Conservation (phyloP, 331 rosid species). For the Malus hybrid region DNA sequence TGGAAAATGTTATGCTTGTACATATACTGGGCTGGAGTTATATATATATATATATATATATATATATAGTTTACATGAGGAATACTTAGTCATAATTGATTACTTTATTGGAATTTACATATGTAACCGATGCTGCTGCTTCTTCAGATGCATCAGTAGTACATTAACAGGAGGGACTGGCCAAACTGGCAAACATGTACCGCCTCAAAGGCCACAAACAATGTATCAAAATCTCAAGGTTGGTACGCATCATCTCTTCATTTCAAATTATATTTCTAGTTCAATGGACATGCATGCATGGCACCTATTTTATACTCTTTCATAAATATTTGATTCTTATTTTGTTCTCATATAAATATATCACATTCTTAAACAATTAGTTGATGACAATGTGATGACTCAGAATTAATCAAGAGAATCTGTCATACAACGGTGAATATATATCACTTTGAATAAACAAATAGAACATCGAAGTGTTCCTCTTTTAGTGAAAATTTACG, state of each 20-base stretch:
- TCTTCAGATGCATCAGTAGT: neutral
- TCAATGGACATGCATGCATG: neutral
- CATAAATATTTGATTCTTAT: neutral
- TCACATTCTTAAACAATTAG: neutral
- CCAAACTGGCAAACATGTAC: constrained; percentile 18
- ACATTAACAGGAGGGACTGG: constrained; percentile 6
- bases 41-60: no score
- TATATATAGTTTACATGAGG: no score
- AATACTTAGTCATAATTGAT: neutral
- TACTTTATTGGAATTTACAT: neutral
- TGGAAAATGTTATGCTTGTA: no score
- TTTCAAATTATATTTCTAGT: neutral
- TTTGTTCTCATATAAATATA: neutral
- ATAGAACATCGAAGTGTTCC: no score
- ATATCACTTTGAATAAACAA: no score
- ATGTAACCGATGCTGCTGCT: neutral
- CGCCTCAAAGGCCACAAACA: constrained; percentile 31
- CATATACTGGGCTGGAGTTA: no score
- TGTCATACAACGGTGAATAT: no score
- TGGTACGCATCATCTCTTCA: constrained; percentile 29
- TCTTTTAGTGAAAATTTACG: no score
- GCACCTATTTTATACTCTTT: neutral
- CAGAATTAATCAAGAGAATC: neutral
- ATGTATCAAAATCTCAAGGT: constrained; percentile 37
- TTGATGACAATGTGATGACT: neutral